phyloP scores from a whole-genome alignment of 768 basidiomycete genomes.

The Rhodosporidiobolus sp. region DNA sequence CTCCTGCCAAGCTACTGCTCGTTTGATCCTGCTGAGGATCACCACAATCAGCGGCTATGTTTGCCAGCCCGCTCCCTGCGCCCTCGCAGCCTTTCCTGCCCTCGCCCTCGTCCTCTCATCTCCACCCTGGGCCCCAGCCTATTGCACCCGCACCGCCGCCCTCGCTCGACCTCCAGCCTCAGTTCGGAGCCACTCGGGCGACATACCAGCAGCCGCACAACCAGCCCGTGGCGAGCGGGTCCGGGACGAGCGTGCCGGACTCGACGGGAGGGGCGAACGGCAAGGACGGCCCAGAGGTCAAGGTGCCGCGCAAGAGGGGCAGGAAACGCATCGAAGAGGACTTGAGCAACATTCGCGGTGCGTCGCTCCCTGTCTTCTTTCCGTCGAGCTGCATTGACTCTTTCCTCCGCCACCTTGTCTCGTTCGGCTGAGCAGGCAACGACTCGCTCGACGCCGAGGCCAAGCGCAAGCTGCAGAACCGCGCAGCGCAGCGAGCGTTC shows the following conservation, averaged over 20 bases:
- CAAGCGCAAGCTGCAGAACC: conserved; percentile 94
- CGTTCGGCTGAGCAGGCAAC: not conserved
- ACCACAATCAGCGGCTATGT: no score
- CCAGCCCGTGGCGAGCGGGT: no score
- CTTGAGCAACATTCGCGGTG: not conserved
- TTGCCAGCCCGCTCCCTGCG: no score
- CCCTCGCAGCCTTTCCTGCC: not conserved
- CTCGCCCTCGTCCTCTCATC: not conserved
- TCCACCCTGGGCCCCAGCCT: no score
- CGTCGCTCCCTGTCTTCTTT: not conserved
- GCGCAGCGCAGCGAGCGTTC: conserved; percentile 94
- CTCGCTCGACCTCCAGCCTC: no score
- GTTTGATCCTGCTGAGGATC: no score
- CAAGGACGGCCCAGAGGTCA: not conserved
- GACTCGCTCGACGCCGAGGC: conserved; percentile 19
- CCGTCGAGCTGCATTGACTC: not conserved
- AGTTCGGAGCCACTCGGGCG: no score
- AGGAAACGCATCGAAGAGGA: conserved; percentile 13
- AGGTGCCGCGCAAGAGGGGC: conserved; percentile 2
- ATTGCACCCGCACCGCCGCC: no score
- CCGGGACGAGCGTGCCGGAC: no score
- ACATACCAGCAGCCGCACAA: no score
- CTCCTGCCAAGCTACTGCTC: no score
- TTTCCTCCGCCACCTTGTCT: not conserved
- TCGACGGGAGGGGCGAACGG: no score